phyloP scores from a whole-genome alignment of 2,329 filamentous ascomycete genomes.

The Verticillium alfalfae region DNA sequence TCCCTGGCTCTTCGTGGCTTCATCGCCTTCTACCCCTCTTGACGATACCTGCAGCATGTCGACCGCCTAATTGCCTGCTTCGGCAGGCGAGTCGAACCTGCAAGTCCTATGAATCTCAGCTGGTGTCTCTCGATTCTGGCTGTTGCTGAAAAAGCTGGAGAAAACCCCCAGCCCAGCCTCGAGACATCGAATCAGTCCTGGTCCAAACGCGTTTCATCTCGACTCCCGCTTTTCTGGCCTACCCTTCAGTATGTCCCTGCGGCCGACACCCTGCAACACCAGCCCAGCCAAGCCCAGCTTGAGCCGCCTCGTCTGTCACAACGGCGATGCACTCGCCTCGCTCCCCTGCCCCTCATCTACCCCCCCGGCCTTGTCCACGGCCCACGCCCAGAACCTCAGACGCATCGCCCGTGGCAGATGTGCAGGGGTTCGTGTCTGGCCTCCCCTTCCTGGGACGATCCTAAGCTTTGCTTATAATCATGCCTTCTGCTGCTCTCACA shows the following conservation, averaged over 20 bases:
- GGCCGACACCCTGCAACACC: neutral
- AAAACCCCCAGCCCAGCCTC: neutral
- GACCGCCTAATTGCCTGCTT: too few species aligned
- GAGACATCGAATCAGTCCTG: neutral
- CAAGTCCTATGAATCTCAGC: too few species aligned
- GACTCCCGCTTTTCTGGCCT: neutral
- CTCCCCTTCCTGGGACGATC: conserved; percentile 26
- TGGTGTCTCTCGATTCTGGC: neutral
- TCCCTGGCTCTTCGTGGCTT: too few species aligned
- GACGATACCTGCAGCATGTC: too few species aligned
- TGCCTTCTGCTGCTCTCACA: conserved; percentile 23
- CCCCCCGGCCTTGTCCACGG: neutral
- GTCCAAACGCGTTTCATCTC: conserved; percentile 3
- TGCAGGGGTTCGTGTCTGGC: neutral
- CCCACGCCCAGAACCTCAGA: neutral
- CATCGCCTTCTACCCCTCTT: too few species aligned
- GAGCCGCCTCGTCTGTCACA: neutral
- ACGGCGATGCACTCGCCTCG: neutral
- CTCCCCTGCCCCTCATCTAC: neutral
- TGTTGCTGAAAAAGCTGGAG: too few species aligned
- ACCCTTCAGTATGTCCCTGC: too few species aligned
- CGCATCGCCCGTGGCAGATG: neutral
- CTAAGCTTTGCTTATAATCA: conserved; percentile 34
- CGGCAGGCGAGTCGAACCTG: too few species aligned
- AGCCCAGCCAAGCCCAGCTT: neutral